A percentile compares a stretch with the other conserved stretches of the same genome.
These are phyloP conservation scores for Teunomyces funiuensis DNA, from an alignment of 805 yeast genomes.

Conservation along the genomic window DNA sequence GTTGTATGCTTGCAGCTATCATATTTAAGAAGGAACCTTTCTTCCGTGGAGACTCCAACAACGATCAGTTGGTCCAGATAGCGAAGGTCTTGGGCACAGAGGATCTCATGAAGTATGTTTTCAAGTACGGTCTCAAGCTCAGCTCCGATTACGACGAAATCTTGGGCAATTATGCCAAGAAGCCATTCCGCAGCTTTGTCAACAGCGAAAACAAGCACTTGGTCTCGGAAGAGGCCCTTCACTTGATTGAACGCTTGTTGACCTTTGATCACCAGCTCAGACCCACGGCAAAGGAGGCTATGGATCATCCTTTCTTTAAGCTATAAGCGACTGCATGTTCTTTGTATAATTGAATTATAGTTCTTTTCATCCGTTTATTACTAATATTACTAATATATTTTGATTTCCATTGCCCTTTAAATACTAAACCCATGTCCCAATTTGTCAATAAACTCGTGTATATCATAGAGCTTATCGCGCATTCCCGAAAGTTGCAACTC, in stretches of 20 bases:
- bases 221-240: slow-evolving; percentile 66
- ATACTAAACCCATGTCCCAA: slow-evolving; percentile 22
- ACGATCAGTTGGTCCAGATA: slow-evolving; percentile 88
- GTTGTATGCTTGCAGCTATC: slow-evolving; percentile 89
- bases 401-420: neutral
- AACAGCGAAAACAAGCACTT: slow-evolving; percentile 68
- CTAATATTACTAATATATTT: neutral
- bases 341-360: neutral
- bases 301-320: slow-evolving; percentile 58
- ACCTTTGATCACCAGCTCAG: slow-evolving; percentile 88
- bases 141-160: slow-evolving; percentile 77
- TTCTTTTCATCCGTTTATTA: slow-evolving; percentile 2
- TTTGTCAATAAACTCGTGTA: slow-evolving; percentile 21
- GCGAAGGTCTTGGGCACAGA: slow-evolving; percentile 87
- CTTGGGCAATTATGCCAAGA: slow-evolving; percentile 64
- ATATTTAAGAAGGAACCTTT: slow-evolving; percentile 89
- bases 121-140: slow-evolving; percentile 68
- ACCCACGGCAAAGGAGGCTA: slow-evolving; percentile 84
- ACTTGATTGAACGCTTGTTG: slow-evolving; percentile 75
- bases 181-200: slow-evolving; percentile 84
- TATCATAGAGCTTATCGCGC: slow-evolving; percentile 25
- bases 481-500: slow-evolving; percentile 25
- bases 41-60: slow-evolving; percentile 87
- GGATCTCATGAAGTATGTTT: slow-evolving; percentile 64
- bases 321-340: slow-evolving; percentile 2